phyloP scores from a whole-genome alignment of 176 grass and related monocot species.

The Echinochloa phyllopogon region DNA sequence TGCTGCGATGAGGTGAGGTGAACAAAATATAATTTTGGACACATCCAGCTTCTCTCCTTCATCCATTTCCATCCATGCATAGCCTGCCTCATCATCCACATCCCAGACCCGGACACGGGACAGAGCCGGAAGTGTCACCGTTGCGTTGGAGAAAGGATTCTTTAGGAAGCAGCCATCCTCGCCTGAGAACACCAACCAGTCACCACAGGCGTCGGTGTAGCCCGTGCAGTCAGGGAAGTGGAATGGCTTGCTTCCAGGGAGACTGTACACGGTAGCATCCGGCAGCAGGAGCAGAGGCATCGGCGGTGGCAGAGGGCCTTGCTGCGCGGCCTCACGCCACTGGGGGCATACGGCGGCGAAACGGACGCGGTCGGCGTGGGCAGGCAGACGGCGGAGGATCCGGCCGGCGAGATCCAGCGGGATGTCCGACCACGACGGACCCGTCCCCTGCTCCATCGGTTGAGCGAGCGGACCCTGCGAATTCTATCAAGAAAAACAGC shows the following conservation, averaged over 20 bases:
- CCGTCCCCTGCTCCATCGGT: not conserved
- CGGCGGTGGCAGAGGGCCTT: no score
- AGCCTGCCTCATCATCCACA: not conserved
- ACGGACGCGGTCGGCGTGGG: not conserved
- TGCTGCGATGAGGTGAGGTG: not conserved
- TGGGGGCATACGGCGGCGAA: constrained; percentile 9
- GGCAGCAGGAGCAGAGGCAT: not conserved
- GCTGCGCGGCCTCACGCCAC: no score
- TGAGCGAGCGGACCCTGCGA: not conserved
- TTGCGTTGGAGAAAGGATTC: constrained; percentile 1
- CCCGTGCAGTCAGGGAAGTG: not conserved
- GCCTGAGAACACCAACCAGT: not conserved
- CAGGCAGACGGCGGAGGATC: constrained; percentile 1
- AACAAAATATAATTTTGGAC: constrained; percentile 2
- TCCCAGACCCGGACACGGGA: not conserved
- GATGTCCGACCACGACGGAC: no score
- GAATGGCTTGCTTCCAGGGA: not conserved
- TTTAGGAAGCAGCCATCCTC: not conserved
- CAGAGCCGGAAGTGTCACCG: not conserved
- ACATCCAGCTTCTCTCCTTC: not conserved
- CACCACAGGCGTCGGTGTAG: not conserved
- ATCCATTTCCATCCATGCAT: not conserved
- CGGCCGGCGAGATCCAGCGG: not conserved
- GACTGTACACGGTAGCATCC: not conserved
- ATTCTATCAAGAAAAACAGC: not conserved